Conservation (phyloP, 2,329 filamentous ascomycete species). For the Xylaria sp. region DNA sequence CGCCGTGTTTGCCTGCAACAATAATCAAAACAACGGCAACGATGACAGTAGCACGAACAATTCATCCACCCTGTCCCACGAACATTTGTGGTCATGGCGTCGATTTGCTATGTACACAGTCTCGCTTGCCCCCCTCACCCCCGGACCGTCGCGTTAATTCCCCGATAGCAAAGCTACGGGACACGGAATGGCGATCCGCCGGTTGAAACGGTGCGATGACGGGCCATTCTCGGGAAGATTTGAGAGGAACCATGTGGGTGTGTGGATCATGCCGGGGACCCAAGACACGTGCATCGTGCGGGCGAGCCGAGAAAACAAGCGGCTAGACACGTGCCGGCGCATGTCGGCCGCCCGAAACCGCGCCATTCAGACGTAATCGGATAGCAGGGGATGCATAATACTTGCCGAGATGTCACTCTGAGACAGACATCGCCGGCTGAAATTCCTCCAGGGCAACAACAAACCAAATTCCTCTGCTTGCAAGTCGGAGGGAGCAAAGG, state of each 20-base stretch:
- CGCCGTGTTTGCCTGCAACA: neutral
- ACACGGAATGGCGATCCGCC: neutral
- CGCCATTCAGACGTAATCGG: too few relatives aligned
- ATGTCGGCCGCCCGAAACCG: too few relatives aligned
- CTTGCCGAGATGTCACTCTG: too few relatives aligned
- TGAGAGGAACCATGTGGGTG: neutral
- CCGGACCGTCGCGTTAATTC: neutral
- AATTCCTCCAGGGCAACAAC: too few relatives aligned
- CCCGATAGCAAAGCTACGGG: neutral
- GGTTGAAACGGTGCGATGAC: neutral
- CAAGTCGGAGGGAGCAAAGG: too few relatives aligned
- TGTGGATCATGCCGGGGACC: neutral
- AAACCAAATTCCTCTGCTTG: too few relatives aligned
- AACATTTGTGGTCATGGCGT: neutral
- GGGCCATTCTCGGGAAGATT: neutral
- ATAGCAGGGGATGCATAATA: too few relatives aligned
- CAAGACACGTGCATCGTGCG: neutral
- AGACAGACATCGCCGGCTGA: too few relatives aligned
- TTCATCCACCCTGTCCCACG: neutral
- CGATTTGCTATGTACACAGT: neutral
- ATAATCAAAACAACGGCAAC: neutral
- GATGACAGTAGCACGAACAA: neutral
- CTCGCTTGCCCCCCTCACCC: neutral
- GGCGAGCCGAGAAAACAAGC: neutral
- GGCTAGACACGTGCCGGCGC: neutral